Percentiles rank a stretch among this genome's conserved stretches.
Conservation (phyloP, 352 stramenopile genomes). For the Phytophthora agathidicida region DNA sequence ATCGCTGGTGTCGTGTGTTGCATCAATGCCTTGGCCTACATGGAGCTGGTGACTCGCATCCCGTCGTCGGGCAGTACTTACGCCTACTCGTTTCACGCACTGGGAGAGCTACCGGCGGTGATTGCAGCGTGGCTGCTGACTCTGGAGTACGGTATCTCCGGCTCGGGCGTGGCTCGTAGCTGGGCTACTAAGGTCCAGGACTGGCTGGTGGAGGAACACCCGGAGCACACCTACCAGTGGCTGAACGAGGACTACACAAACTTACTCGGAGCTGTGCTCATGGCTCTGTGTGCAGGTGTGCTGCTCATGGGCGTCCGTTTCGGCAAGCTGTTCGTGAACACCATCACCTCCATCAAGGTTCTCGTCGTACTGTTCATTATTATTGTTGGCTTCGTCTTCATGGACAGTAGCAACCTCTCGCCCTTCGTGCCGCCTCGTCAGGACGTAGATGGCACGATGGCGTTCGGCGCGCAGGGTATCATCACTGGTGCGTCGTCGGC, state of each 20-base stretch:
- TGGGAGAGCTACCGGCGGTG: constrained; percentile 94
- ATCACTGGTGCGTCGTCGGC: constrained; percentile 82
- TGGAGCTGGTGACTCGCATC: constrained; percentile 88
- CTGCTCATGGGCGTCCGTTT: constrained; percentile 87
- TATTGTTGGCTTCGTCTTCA: constrained; percentile 82
- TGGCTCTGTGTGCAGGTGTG: constrained; percentile 69
- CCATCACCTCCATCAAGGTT: constrained; percentile 84
- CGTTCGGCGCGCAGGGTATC: constrained; percentile 64
- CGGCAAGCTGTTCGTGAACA: constrained; percentile 91
- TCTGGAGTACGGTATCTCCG: constrained; percentile 93
- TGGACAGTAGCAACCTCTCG: constrained; percentile 81
- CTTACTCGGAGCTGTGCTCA: constrained; percentile 69
- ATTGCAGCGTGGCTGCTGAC: constrained; percentile 88
- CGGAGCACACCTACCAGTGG: constrained; percentile 47
- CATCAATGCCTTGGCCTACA: constrained; percentile 89
- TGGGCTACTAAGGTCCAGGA: constrained; percentile 92
- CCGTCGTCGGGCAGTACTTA: constrained; percentile 92
- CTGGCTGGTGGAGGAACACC: constrained; percentile 59
- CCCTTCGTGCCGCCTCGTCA: constrained; percentile 76
- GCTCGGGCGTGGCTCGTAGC: constrained; percentile 89
- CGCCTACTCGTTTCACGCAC: constrained; percentile 91
- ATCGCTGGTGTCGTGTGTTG: constrained; percentile 84
- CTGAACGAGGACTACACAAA: constrained; percentile 71
- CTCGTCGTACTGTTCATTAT: constrained; percentile 93
- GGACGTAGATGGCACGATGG: constrained; percentile 24